phyloP scores from a whole-genome alignment of 2,329 filamentous ascomycete species.

The Ambrosiella cleistominuta region DNA sequence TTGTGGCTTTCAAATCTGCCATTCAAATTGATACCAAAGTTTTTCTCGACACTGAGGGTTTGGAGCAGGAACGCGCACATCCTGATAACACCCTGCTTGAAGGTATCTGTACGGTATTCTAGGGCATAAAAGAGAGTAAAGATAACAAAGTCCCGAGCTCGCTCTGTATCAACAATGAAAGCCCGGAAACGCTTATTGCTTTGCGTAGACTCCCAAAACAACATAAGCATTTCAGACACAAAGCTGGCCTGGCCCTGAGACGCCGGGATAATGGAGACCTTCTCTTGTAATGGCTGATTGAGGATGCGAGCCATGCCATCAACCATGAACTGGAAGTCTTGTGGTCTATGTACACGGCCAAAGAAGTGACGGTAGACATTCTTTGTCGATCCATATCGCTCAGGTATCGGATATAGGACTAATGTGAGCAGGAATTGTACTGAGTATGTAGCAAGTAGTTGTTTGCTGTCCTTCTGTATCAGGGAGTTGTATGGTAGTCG shows the following conservation, averaged over 20 bases:
- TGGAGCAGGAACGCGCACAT: slow-evolving; percentile 98
- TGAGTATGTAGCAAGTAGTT: slow-evolving; percentile 79
- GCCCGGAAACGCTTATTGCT: slow-evolving; percentile 95
- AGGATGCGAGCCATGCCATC: slow-evolving; percentile 87
- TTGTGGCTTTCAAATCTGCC: slow-evolving; percentile 79
- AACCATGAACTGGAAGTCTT: slow-evolving; percentile 94
- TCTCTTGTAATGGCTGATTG: slow-evolving; percentile 81
- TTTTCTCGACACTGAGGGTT: slow-evolving; percentile 80
- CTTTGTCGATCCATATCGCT: slow-evolving; percentile 52
- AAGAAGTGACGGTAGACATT: slow-evolving; percentile 92
- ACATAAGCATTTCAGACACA: slow-evolving; percentile 87
- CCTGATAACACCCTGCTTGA: slow-evolving; percentile 79
- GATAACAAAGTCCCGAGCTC: slow-evolving; percentile 83
- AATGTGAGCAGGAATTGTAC: slow-evolving; percentile 77
- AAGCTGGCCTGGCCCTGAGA: slow-evolving; percentile 36
- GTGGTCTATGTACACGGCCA: slow-evolving; percentile 72
- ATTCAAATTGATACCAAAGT: slow-evolving; percentile 80
- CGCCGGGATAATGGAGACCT: slow-evolving; percentile 69
- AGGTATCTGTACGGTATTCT: slow-evolving; percentile 68
- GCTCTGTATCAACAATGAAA: slow-evolving; percentile 90
- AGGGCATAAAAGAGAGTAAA: slow-evolving; percentile 83
- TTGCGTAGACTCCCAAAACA: slow-evolving; percentile 94
- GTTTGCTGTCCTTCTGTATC: slow-evolving; percentile 57
- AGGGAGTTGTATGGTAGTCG: slow-evolving; percentile 85
- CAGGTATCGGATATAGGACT: slow-evolving; percentile 74